Evolutionary conservation across 1,284 basidiomycete species (phyloP).

Genomic region (Ceraceosorus guamensis): DNA sequence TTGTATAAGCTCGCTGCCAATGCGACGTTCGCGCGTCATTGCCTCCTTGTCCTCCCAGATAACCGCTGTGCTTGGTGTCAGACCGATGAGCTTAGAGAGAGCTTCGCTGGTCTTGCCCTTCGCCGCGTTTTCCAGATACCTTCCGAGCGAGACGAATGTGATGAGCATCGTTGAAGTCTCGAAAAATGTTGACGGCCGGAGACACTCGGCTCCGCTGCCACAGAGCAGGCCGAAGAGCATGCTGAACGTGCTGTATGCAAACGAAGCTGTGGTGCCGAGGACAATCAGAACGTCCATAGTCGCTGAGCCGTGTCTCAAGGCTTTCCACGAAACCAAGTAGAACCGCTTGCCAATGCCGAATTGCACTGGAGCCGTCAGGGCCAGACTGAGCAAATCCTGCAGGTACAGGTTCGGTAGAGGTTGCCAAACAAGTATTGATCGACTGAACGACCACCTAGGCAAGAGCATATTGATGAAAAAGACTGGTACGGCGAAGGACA

Average conservation of each 20-base stretch:
- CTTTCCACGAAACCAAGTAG: conserved; percentile 82
- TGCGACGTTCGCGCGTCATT: conserved; percentile 72
- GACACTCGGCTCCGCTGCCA: conserved; percentile 49
- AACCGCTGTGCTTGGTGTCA: conserved; percentile 87
- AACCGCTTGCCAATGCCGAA: conserved; percentile 84
- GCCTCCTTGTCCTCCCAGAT: conserved; percentile 64
- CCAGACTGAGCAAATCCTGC: conserved; percentile 70
- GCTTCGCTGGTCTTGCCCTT: conserved; percentile 96
- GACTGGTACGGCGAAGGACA: conserved; percentile 79
- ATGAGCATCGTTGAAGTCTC: conserved; percentile 99
- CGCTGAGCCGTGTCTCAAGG: conserved; percentile 76
- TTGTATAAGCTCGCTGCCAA: conserved; percentile 89
- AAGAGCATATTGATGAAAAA: conserved; percentile 86
- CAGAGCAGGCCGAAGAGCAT: conserved; percentile 52
- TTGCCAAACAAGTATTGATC: conserved; percentile 37
- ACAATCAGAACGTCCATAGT: conserved; percentile 90
- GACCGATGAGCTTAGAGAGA: conserved; percentile 87
- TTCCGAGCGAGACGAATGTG: conserved; percentile 89
- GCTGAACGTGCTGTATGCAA: conserved; percentile 72
- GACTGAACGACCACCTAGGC: conserved; percentile 55
- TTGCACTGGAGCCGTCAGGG: conserved; percentile 85
- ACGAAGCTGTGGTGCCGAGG: conserved; percentile 88
- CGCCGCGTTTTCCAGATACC: conserved; percentile 90
- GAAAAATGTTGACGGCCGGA: conserved; percentile 84
- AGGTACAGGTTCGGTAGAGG: conserved; percentile 58